Evolutionary conservation across 768 basidiomycete genomes (phyloP).

Genomic region (Tubosaeta sp.): DNA sequence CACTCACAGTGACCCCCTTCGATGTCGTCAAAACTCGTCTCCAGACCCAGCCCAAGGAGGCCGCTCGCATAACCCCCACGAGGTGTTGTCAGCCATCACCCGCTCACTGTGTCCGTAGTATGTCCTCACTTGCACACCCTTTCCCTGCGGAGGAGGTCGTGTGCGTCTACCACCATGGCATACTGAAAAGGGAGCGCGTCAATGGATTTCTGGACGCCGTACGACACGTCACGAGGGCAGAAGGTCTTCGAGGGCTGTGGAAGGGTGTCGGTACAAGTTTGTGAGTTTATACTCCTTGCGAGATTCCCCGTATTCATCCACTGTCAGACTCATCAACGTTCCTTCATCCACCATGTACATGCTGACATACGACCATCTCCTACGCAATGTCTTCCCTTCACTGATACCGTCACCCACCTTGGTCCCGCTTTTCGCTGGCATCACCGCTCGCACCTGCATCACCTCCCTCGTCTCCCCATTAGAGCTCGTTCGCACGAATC

Average conservation of each 20-base stretch:
- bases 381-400: conserved; percentile 57
- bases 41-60: conserved; percentile 78
- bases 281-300: conserved; percentile 40
- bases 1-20: conserved; percentile 88
- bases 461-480: conserved; percentile 80
- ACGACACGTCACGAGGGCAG: conserved; percentile 70
- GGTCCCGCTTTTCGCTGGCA: conserved; percentile 76
- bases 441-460: conserved; percentile 75
- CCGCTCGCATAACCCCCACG: conserved; percentile 47
- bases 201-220: conserved; percentile 86
- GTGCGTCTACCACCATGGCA: conserved; percentile 74
- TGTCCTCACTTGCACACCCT: conserved; percentile 69
- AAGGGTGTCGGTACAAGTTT: conserved; percentile 90
- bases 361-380: conserved; percentile 89
- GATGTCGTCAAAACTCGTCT: conserved; percentile 96
- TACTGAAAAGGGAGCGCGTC: conserved; percentile 67
- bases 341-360: conserved; percentile 93
- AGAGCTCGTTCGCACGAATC: conserved; percentile 89
- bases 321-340: conserved; percentile 74
- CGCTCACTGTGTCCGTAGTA: conserved; percentile 60
- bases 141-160: conserved; percentile 60
- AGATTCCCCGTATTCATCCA: conserved; percentile 7
- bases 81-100: conserved; percentile 66
- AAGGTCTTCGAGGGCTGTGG: conserved; percentile 87
- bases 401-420: conserved; percentile 49